Conservation (phyloP, 176 grass and related monocot genomes). For the Leersia perrieri region DNA sequence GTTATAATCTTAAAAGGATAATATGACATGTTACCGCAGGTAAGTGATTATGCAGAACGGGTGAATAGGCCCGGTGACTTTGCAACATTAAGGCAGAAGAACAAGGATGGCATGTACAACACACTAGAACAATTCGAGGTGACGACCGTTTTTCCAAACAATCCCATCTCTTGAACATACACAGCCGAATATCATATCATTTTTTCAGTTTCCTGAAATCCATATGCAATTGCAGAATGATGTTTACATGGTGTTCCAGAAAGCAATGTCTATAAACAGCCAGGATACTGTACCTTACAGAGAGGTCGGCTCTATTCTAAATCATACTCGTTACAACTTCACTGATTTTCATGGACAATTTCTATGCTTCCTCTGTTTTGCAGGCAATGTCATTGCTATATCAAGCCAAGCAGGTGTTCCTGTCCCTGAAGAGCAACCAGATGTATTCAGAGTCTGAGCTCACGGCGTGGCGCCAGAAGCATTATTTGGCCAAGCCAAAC, state of each 20-base stretch:
- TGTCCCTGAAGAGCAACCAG: slow-evolving; percentile 50
- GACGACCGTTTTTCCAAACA: background rate
- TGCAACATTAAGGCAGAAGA: slow-evolving; percentile 68
- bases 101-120: slow-evolving; percentile 65
- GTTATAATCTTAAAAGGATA: background rate
- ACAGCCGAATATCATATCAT: background rate
- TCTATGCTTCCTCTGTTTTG: slow-evolving; percentile 1
- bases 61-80: slow-evolving; percentile 62
- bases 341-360: background rate
- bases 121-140: slow-evolving; percentile 73
- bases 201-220: background rate
- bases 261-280: slow-evolving; percentile 57
- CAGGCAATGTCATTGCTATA: slow-evolving; percentile 45
- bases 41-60: slow-evolving; percentile 48
- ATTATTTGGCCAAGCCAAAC: slow-evolving; percentile 19
- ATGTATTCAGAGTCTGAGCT: slow-evolving; percentile 51
- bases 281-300: slow-evolving; percentile 49
- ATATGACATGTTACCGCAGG: slow-evolving; percentile 23
- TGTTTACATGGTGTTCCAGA: slow-evolving; percentile 65
- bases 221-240: slow-evolving; percentile 40
- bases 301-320: too few relatives aligned
- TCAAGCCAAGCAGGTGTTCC: slow-evolving; percentile 62
- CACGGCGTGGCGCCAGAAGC: slow-evolving; percentile 40
- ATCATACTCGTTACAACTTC: background rate
- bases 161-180: background rate